Conservation (phyloP, 2,329 filamentous ascomycete genomes). For the Raffaelea arxii region DNA sequence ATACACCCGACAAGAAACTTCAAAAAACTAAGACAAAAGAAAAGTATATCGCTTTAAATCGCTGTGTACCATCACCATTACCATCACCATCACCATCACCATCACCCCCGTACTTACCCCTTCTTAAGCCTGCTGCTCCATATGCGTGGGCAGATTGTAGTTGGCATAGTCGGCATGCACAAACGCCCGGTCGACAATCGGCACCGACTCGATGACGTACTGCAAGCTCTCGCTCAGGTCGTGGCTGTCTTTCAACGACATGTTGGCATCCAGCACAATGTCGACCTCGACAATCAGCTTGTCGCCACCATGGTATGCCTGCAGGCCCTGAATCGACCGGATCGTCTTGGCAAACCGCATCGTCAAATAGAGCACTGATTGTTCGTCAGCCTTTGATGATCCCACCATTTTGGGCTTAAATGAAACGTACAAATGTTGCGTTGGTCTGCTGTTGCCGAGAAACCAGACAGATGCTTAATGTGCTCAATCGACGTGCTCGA, state of each 20-base stretch:
- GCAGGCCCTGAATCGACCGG: conserved; percentile 72
- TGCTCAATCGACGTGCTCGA: conserved; percentile 62
- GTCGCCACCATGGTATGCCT: conserved; percentile 78
- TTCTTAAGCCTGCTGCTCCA: conserved; percentile 29
- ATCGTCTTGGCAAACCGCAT: conserved; percentile 91
- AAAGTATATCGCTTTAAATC: too few relatives aligned
- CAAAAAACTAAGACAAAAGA: too few relatives aligned
- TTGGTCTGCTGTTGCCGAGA: conserved; percentile 69
- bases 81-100: too few relatives aligned
- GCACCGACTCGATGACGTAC: conserved; percentile 77
- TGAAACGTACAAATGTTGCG: conserved; percentile 53
- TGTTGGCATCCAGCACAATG: conserved; percentile 70
- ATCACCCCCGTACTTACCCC: background rate
- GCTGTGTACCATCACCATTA: too few relatives aligned
- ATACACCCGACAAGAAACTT: too few relatives aligned
- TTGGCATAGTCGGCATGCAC: conserved; percentile 57
- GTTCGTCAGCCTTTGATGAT: background rate
- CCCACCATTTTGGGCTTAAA: background rate
- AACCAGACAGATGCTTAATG: conserved; percentile 71
- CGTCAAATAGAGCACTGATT: conserved; percentile 66
- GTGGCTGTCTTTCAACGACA: conserved; percentile 68
- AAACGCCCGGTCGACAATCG: conserved; percentile 65
- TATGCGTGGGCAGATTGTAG: conserved; percentile 52
- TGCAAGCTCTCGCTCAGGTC: conserved; percentile 70
- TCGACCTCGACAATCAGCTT: conserved; percentile 77